These are phyloP conservation scores for Entomortierella parvispora DNA, from an alignment of 192 early-diverging fungal genomes.

Conservation along the genomic window DNA sequence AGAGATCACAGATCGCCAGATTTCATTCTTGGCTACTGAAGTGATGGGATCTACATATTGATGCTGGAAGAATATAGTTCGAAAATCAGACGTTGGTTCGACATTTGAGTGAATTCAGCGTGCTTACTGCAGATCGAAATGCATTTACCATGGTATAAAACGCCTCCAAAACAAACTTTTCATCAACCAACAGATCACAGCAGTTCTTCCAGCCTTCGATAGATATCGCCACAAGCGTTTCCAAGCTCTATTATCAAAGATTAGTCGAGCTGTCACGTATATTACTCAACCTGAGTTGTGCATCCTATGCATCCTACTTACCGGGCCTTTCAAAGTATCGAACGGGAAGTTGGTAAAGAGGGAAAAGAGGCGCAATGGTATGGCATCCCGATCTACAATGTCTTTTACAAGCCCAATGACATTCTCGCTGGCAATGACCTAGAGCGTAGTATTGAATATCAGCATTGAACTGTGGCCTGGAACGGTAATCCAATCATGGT, in stretches of 20 bases:
- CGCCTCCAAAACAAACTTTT: slow-evolving; percentile 26
- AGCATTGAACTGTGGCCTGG: too few relatives aligned
- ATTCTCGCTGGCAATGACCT: not conserved
- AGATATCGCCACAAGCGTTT: slow-evolving; percentile 8
- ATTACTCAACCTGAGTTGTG: not conserved
- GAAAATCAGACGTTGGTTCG: not conserved
- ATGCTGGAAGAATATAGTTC: slow-evolving; percentile 1
- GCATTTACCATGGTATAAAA: slow-evolving; percentile 37
- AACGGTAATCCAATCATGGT: not conserved
- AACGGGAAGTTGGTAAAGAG: slow-evolving; percentile 31
- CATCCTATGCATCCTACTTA: not conserved
- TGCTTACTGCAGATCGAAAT: not conserved
- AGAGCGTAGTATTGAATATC: not conserved
- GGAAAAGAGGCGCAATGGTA: not conserved
- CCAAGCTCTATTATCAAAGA: slow-evolving; percentile 11
- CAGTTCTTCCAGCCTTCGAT: slow-evolving; percentile 18
- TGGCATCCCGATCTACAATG: not conserved
- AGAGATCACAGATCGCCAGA: not conserved
- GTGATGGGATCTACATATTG: slow-evolving; percentile 24
- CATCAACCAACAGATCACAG: slow-evolving; percentile 18
- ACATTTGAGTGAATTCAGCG: not conserved
- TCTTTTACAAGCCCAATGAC: not conserved
- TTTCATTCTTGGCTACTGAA: not conserved
- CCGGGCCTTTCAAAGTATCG: slow-evolving; percentile 7
- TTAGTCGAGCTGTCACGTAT: not conserved